A percentile compares a stretch with the other conserved stretches of the same genome.
These are phyloP conservation scores for Lodderomyces metapsilosis DNA, from an alignment of 1,139 yeast genomes.

Conservation along the genomic window DNA sequence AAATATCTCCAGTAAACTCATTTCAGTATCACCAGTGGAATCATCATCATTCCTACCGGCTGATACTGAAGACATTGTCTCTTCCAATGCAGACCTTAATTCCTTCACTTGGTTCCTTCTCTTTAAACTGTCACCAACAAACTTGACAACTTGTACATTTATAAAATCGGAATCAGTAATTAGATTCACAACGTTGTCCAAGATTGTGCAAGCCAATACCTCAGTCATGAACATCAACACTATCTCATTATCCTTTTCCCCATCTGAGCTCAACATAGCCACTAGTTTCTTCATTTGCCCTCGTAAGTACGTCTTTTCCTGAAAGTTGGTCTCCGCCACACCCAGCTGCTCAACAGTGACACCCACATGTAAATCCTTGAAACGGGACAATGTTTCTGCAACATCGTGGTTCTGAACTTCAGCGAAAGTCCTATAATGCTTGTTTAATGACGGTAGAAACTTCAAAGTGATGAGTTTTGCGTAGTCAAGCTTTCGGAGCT, in stretches of 20 bases:
- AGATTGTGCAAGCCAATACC: constrained; percentile 51
- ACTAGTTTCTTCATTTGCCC: constrained; percentile 42
- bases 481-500: constrained; percentile 49
- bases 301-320: constrained; percentile 53
- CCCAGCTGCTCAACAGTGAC: constrained; percentile 44
- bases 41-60: background rate
- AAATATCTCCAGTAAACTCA: background rate
- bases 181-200: constrained; percentile 52
- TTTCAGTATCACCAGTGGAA: background rate
- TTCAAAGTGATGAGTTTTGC: constrained; percentile 57
- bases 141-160: constrained; percentile 61
- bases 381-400: constrained; percentile 58
- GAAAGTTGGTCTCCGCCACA: constrained; percentile 30
- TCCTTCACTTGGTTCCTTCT: constrained; percentile 77
- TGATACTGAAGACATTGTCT: constrained; percentile 27
- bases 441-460: constrained; percentile 63
- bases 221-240: constrained; percentile 58
- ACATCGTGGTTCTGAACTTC: constrained; percentile 31
- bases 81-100: constrained; percentile 66
- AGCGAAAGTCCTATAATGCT: constrained; percentile 57
- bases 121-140: constrained; percentile 64
- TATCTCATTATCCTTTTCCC: constrained; percentile 52
- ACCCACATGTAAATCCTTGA: constrained; percentile 59
- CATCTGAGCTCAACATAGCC: constrained; percentile 47
- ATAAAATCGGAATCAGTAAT: constrained; percentile 74